phyloP scores from a whole-genome alignment of 306 rosid genomes.

The Delonix regia region DNA sequence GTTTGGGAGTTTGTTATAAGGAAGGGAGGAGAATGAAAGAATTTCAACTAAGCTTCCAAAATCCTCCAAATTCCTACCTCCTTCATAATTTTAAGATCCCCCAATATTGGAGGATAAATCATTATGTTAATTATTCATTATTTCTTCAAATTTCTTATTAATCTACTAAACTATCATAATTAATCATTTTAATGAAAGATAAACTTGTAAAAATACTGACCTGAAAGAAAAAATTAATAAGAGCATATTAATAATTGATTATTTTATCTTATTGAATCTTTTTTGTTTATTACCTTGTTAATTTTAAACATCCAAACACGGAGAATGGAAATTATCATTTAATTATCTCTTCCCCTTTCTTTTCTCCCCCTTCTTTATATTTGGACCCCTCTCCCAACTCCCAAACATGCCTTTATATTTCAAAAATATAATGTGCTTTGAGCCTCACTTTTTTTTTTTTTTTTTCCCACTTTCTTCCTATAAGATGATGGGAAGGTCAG shows the following conservation, averaged over 20 bases:
- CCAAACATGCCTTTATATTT: background rate
- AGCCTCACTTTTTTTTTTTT: background rate
- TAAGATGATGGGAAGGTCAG: background rate
- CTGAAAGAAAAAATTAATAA: background rate
- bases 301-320: background rate
- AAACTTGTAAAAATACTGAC: background rate
- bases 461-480: background rate
- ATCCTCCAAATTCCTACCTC: background rate
- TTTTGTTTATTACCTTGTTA: background rate
- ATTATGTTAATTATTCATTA: background rate
- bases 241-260: background rate
- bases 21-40: background rate
- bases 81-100: background rate
- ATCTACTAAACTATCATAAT: background rate
- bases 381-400: background rate
- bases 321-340: background rate
- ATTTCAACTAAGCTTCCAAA: background rate
- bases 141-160: background rate
- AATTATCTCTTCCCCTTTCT: background rate
- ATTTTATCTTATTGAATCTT: background rate
- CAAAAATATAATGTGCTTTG: slow-evolving; percentile 15
- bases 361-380: background rate
- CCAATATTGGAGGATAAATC: background rate
- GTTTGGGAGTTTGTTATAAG: background rate
- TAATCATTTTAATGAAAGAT: background rate